Base-by-base conservation (phyloP, 257 asterid genomes). In the Forsythia suspensa region DNA sequence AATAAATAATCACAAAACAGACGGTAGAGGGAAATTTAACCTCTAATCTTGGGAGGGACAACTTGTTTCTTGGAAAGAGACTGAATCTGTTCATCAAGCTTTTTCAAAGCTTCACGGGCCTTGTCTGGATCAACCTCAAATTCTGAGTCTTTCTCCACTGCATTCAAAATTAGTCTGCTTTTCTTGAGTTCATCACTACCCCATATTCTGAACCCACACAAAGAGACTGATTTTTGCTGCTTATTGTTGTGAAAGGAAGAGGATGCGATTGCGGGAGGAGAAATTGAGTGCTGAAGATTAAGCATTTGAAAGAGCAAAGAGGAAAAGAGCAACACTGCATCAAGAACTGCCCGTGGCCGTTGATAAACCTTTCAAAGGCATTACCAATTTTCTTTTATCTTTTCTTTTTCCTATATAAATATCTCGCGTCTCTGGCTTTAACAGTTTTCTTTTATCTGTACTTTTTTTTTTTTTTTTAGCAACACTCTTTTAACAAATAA, bases 61-160 rank as follows among this genome's bases (percentile, higher is more conserved):
- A 55, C 15, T 77, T 79, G 80, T 77, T 84, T 93, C 76, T 82
- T 63, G 37, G 96, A 82, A 74, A 92, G 74, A 51, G 97, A 85
- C 63, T 86, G 91, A 38, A 93, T 82, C 87, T 93, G 89, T 65
- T 89, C 90, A 80, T 93, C 98, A 39, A 93, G 97, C 85, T 92
- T 84, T 82, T 86, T 86, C 77, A 93, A 80, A 72, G 97, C 96
- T 84, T 90, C 95, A 57, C 95, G 98, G 46, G 98, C 98, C 85
- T 89, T 86, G 5, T 87, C 95, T 8, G 82, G 81, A 80, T 93
- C 96, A 13, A 89, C 83, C 82, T 90, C 93, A 38, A 82, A 90
- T n/a, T 89, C 94, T 1, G 97, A 87, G n/a, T 90, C 96, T 69
- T 77, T 86, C 18, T 88, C 91, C 80, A 79, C 79, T 3, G 87